Evolutionary conservation across 1,284 basidiomycete genomes (phyloP), one percentile per base, ranked within the genome.

Genomic region (Vanrija pseudolonga): DNA sequence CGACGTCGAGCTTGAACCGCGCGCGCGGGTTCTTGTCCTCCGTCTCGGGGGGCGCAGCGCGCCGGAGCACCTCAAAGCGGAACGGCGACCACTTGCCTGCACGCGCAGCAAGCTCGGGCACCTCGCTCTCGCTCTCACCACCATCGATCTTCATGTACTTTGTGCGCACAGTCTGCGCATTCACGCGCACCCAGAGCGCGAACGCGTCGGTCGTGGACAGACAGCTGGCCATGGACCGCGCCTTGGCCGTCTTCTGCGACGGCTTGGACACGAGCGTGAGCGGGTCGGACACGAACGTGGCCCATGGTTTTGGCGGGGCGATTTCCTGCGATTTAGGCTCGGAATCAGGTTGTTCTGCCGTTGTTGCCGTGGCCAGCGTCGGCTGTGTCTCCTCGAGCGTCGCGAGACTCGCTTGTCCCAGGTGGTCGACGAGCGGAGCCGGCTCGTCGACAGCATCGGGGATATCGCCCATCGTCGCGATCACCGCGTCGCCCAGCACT

Each of bases 211-310:
- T 87, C 23, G 86, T 86, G 52, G 91, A 83, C 67, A 97, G 89
- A 77, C 92, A 94, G 17, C 89, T 92, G 11, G 89, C 86, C 67
- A 93, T 89, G 70, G 92, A 93, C 69, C 92, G 86, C 60, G 93
- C 93, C 79, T 95, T 95, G 56, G 90, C 90, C 1, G 92, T 95
- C 82, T 95, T 95, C 81, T 94, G 92, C 45, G 91, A 94, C 26
- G 93, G 93, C 76, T 97, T 97, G 66, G 93, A 96, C 69, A 97
- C 94, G 78, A 96, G 91, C 42, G 88, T 87, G 64, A 97, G 87
- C 45, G 90, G 89, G 40, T 89, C 86, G 23, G 90, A 96, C 72
- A 90, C 85, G 79, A 97, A 93, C 23, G 88, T 85, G 7, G 89
- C 90, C 91, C 92, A 96, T 47, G 87, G 76, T 56, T 56, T 43